Conservation (phyloP, 1,284 basidiomycete genomes). For the Ceratobasidium sp. region DNA sequence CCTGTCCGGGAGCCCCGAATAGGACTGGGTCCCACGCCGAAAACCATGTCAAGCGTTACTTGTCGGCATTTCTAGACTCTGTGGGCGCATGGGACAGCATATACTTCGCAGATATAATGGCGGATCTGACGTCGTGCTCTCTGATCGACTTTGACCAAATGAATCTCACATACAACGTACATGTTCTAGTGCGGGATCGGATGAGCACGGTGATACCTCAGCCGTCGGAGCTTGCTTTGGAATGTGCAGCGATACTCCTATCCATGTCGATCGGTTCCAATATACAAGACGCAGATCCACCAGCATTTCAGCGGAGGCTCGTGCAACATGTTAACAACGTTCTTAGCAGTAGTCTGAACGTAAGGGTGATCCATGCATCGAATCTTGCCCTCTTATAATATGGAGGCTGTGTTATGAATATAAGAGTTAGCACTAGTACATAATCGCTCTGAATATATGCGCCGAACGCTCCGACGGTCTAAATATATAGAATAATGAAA, state of each 20-base stretch:
- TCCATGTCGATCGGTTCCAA: too few species aligned
- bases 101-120: background rate
- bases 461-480: too few species aligned
- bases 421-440: too few species aligned
- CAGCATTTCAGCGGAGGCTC: too few species aligned
- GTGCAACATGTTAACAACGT: too few species aligned
- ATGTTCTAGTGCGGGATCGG: background rate
- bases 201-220: background rate
- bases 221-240: background rate
- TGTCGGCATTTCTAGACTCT: background rate
- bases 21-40: background rate
- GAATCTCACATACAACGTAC: constrained; percentile 9
- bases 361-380: too few species aligned
- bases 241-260: background rate
- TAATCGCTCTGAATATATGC: too few species aligned
- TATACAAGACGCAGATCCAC: too few species aligned
- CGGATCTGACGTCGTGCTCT: constrained; percentile 4
- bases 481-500: too few species aligned
- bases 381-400: too few species aligned
- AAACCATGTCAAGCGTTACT: background rate
- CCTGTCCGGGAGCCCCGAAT: background rate
- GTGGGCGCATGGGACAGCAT: background rate
- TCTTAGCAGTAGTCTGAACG: too few species aligned
- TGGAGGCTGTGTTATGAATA: too few species aligned
- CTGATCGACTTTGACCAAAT: constrained; percentile 6